Percentiles rank a stretch among this genome's conserved stretches.
Evolutionary conservation across 176 grass and related monocot genomes (phyloP).

Genomic region (Phoenix dactylifera): DNA sequence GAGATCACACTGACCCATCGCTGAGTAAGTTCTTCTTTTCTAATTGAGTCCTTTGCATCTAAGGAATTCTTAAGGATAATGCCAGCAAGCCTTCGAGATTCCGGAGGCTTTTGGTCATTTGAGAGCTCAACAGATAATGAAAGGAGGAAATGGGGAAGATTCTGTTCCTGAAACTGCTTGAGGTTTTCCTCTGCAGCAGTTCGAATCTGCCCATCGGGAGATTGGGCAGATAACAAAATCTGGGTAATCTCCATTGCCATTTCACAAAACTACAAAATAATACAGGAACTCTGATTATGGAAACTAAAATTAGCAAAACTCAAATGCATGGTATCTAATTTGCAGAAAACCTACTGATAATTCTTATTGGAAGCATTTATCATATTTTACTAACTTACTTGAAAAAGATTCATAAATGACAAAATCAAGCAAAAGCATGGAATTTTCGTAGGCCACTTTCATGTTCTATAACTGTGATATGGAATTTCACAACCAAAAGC

Average conservation of each 20-base stretch:
- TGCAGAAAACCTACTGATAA: no score
- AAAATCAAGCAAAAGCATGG: no score
- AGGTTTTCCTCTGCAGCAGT: slow-evolving; percentile 52
- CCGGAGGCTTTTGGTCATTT: slow-evolving; percentile 50
- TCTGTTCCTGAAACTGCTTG: slow-evolving; percentile 88
- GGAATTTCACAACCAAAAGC: no score
- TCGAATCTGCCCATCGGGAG: slow-evolving; percentile 57
- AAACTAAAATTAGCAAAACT: no score
- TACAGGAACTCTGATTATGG: neutral
- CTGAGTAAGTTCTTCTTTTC: slow-evolving; percentile 52
- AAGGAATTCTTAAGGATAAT: slow-evolving; percentile 85
- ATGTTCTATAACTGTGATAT: no score
- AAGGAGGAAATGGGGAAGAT: slow-evolving; percentile 72
- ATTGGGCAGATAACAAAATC: slow-evolving; percentile 62
- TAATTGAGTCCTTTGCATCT: slow-evolving; percentile 55
- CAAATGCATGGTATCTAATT: no score
- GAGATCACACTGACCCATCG: slow-evolving; percentile 58
- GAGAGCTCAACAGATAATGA: slow-evolving; percentile 74
- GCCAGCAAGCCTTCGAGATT: slow-evolving; percentile 73
- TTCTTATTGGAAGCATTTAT: no score
- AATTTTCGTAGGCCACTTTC: no score
- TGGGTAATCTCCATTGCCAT: slow-evolving; percentile 72
- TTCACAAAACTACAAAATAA: slow-evolving; percentile 12
- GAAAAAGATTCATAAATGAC: neutral
- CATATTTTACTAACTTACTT: no score